phyloP scores from a whole-genome alignment of 192 early-diverging fungal genomes.

The Pilobolus umbonatus region DNA sequence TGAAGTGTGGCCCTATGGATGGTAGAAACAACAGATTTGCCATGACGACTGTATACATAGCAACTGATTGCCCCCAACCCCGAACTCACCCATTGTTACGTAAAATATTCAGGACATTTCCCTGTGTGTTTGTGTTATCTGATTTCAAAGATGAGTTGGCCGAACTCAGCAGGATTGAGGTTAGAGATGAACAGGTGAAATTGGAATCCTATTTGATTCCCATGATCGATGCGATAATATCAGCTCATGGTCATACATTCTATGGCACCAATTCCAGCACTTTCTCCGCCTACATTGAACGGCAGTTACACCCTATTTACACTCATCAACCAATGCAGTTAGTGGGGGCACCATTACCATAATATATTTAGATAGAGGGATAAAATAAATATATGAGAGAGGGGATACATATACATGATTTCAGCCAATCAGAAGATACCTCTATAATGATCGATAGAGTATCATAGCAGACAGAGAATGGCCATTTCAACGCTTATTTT shows the following conservation, averaged over 20 bases:
- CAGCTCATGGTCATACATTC: conserved; percentile 46
- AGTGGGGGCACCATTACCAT: conserved; percentile 5
- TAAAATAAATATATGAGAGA: no score
- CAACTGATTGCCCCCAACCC: conserved; percentile 45
- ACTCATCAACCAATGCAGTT: conserved; percentile 20
- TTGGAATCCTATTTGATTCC: conserved; percentile 46
- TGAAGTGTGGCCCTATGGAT: conserved; percentile 6
- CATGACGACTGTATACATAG: conserved; percentile 44
- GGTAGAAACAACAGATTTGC: conserved; percentile 15
- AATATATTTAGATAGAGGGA: background rate
- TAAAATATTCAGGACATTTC: conserved; percentile 43
- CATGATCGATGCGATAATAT: conserved; percentile 50
- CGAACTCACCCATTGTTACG: conserved; percentile 42
- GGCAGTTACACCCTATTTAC: conserved; percentile 35
- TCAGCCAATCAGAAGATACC: background rate
- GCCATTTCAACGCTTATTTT: no score
- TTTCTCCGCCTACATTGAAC: conserved; percentile 41
- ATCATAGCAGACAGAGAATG: background rate
- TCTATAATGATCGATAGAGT: background rate
- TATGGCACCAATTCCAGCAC: conserved; percentile 47
- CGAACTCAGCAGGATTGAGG: conserved; percentile 19
- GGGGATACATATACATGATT: background rate
- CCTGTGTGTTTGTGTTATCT: conserved; percentile 43
- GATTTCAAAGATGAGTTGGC: conserved; percentile 43
- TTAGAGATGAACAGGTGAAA: conserved; percentile 38